These are phyloP conservation scores for Lactarius hatsudake DNA, from an alignment of 768 basidiomycete genomes.

Conservation along the genomic window DNA sequence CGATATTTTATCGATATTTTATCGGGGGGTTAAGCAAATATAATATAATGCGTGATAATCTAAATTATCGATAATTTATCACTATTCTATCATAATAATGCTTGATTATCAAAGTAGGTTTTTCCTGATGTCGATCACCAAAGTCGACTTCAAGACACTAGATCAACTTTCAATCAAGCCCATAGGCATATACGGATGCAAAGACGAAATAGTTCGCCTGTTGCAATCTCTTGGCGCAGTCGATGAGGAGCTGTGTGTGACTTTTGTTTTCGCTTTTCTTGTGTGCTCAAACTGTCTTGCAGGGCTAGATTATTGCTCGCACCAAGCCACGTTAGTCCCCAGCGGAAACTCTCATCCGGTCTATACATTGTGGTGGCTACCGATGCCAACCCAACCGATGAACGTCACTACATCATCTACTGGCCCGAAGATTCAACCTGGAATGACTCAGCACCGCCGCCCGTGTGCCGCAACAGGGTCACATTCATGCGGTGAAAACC, in stretches of 20 bases:
- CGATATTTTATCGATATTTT: no score
- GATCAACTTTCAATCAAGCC: slow-evolving; percentile 48
- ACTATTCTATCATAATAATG: no score
- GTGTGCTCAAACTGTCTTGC: background rate
- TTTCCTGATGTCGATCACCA: slow-evolving; percentile 41
- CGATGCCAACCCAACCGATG: slow-evolving; percentile 17
- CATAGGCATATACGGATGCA: slow-evolving; percentile 56
- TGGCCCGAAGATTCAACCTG: slow-evolving; percentile 64
- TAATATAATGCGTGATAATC: no score
- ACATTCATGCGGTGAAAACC: slow-evolving; percentile 57
- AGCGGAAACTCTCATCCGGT: background rate
- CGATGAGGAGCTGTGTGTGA: slow-evolving; percentile 40
- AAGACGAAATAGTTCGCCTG: slow-evolving; percentile 46
- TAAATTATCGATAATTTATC: no score
- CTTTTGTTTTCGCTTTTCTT: background rate
- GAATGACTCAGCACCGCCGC: slow-evolving; percentile 46
- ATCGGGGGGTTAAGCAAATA: no score
- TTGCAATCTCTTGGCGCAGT: slow-evolving; percentile 39
- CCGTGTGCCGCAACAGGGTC: slow-evolving; percentile 50
- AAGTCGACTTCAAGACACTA: slow-evolving; percentile 52
- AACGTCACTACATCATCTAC: slow-evolving; percentile 47
- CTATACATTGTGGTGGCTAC: background rate
- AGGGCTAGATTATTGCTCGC: slow-evolving; percentile 29
- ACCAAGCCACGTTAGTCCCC: slow-evolving; percentile 1
- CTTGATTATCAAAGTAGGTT: no score